phyloP scores from a whole-genome alignment of 2,329 filamentous ascomycete species.

The Aspergillus pseudonomiae region DNA sequence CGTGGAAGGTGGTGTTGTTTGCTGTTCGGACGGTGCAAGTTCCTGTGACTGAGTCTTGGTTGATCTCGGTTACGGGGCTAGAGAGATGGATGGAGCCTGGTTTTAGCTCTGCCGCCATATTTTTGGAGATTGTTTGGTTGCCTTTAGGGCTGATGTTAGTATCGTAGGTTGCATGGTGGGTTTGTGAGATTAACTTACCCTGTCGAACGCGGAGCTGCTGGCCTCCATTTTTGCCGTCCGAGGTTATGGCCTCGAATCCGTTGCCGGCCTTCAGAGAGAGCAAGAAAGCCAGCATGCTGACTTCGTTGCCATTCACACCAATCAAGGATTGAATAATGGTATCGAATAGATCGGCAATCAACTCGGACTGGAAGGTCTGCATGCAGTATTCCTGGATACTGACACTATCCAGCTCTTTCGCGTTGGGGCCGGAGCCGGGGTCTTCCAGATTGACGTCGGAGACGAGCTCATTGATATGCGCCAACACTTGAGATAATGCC shows the following conservation, averaged over 20 bases:
- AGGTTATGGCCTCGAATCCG: slow-evolving; percentile 55
- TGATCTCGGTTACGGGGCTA: slow-evolving; percentile 15
- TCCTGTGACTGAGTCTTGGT: not conserved
- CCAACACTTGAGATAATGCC: not conserved
- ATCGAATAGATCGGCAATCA: slow-evolving; percentile 45
- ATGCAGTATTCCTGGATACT: slow-evolving; percentile 10
- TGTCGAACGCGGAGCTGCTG: slow-evolving; percentile 54
- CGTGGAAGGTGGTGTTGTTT: slow-evolving; percentile 1
- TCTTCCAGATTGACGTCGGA: slow-evolving; percentile 5
- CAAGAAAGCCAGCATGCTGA: slow-evolving; percentile 57
- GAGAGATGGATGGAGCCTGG: slow-evolving; percentile 28
- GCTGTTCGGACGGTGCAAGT: not conserved
- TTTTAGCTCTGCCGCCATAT: slow-evolving; percentile 40
- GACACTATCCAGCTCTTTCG: slow-evolving; percentile 12
- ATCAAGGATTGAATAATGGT: slow-evolving; percentile 46
- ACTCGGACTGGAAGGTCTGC: slow-evolving; percentile 3
- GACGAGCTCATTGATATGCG: not conserved
- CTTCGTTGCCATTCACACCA: slow-evolving; percentile 53
- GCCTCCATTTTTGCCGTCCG: slow-evolving; percentile 55
- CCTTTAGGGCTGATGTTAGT: not conserved
- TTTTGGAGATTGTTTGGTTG: slow-evolving; percentile 44
- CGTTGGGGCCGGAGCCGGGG: slow-evolving; percentile 8
- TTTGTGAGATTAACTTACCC: slow-evolving; percentile 34
- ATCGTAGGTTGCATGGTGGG: not conserved
- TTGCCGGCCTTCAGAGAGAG: slow-evolving; percentile 57